phyloP scores from a whole-genome alignment of 805 yeast genomes.

The Schwanniomyces polymorphus region DNA sequence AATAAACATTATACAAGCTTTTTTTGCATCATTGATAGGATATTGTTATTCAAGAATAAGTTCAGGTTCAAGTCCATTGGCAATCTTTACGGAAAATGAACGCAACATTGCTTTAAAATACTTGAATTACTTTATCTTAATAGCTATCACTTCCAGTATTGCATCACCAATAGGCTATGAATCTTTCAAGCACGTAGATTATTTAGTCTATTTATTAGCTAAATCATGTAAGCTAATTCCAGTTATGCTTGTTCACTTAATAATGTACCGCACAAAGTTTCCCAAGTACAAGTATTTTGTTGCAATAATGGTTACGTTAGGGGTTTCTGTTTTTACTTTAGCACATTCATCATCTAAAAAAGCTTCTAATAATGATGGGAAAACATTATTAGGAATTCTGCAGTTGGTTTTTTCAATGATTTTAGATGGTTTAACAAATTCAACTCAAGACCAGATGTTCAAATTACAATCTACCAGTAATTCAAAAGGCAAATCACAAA shows the following conservation, averaged over 20 bases:
- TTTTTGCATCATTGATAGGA: conserved; percentile 72
- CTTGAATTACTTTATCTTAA: conserved; percentile 43
- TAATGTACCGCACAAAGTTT: conserved; percentile 67
- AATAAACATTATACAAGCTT: conserved; percentile 73
- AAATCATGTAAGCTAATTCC: conserved; percentile 94
- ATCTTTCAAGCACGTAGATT: conserved; percentile 80
- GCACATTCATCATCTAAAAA: conserved; percentile 33
- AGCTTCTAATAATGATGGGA: conserved; percentile 39
- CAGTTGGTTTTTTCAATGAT: conserved; percentile 64
- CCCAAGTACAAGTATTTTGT: conserved; percentile 77
- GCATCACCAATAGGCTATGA: conserved; percentile 83
- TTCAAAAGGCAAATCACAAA: conserved; percentile 11
- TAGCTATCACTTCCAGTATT: conserved; percentile 73
- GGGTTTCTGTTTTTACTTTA: conserved; percentile 79
- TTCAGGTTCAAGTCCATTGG: conserved; percentile 26
- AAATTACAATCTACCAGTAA: conserved; percentile 27
- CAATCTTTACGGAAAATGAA: conserved; percentile 32
- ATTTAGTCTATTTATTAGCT: conserved; percentile 78
- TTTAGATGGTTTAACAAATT: conserved; percentile 89
- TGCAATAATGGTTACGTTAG: conserved; percentile 74
- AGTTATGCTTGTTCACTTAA: conserved; percentile 80
- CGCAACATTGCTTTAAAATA: conserved; percentile 11
- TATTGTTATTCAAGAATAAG: conserved; percentile 48
- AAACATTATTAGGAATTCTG: conserved; percentile 54
- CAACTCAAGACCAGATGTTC: conserved; percentile 88